A percentile compares a stretch with the other conserved stretches of the same genome.
Evolutionary conservation across 2,329 filamentous ascomycete species (phyloP).

Genomic region (Stagonosporopsis cucurbitacearum): DNA sequence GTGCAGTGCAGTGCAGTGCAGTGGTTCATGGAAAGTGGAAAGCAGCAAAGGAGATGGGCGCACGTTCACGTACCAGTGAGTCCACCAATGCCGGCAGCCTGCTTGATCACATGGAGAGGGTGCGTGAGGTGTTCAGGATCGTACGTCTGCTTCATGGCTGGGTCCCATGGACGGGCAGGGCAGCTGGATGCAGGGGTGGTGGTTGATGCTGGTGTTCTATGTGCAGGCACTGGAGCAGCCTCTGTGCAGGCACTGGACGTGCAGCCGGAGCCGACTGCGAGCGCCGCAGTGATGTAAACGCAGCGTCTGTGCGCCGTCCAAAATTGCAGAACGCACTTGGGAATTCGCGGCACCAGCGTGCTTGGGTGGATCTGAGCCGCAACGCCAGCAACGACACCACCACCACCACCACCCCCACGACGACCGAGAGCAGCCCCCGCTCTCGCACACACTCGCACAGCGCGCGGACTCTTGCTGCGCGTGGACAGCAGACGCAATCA

Average conservation of each 20-base stretch:
- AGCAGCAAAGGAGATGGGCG: background rate
- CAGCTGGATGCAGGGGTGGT: background rate
- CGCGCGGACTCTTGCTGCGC: slow-evolving; percentile 47
- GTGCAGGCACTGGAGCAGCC: too few relatives aligned
- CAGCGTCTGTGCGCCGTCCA: slow-evolving; percentile 23
- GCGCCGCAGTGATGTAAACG: slow-evolving; percentile 21
- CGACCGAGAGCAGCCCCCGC: slow-evolving; percentile 37
- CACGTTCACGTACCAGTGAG: slow-evolving; percentile 41
- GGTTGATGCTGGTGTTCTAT: too few relatives aligned
- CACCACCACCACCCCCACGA: slow-evolving; percentile 26
- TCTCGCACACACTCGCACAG: slow-evolving; percentile 42
- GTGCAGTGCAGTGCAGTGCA: too few relatives aligned
- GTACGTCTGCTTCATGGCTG: slow-evolving; percentile 29
- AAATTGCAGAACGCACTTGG: slow-evolving; percentile 28
- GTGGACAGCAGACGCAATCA: slow-evolving; percentile 63
- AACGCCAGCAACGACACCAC: slow-evolving; percentile 33
- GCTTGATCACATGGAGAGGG: slow-evolving; percentile 35
- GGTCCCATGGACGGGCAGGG: background rate
- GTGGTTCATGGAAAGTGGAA: too few relatives aligned
- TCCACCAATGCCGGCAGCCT: slow-evolving; percentile 36
- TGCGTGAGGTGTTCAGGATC: slow-evolving; percentile 35
- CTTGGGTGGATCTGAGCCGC: slow-evolving; percentile 25
- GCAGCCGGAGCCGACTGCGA: too few relatives aligned
- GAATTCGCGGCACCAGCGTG: slow-evolving; percentile 20
- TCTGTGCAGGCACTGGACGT: too few relatives aligned